Percentiles rank a stretch among this genome's conserved stretches.
These are phyloP conservation scores for Hericium alpestre DNA, from an alignment of 768 basidiomycete species.

Conservation along the genomic window DNA sequence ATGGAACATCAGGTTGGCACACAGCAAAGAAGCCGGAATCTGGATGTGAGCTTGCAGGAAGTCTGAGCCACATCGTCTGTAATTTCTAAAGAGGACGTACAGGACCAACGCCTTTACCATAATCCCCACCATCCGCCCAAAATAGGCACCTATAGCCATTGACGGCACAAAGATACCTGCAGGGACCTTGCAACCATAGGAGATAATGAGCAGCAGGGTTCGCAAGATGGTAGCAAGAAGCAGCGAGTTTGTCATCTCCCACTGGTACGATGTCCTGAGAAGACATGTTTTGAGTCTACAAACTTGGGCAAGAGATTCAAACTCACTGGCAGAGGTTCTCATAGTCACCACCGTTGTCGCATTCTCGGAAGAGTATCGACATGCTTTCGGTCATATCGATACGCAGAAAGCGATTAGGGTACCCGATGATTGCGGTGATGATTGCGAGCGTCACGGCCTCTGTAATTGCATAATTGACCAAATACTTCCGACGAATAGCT, in stretches of 20 bases:
- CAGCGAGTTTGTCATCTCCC: constrained; percentile 90
- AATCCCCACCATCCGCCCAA: constrained; percentile 95
- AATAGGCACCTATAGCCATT: constrained; percentile 96
- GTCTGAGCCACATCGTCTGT: neutral
- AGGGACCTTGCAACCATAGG: constrained; percentile 94
- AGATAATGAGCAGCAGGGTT: constrained; percentile 75
- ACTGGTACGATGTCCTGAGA: constrained; percentile 74
- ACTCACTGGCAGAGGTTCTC: constrained; percentile 92
- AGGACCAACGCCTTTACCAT: constrained; percentile 86
- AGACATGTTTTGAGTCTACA: constrained; percentile 6
- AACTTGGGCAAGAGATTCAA: neutral
- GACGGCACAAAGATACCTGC: constrained; percentile 98
- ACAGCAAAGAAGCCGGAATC: constrained; percentile 80
- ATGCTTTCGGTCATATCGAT: constrained; percentile 98
- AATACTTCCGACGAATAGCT: constrained; percentile 85
- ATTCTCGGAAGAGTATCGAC: constrained; percentile 90
- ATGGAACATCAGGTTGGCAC: constrained; percentile 86
- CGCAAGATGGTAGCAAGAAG: constrained; percentile 86
- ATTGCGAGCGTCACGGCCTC: constrained; percentile 85
- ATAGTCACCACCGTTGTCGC: constrained; percentile 86
- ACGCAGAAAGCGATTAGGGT: constrained; percentile 87
- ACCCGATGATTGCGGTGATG: constrained; percentile 85
- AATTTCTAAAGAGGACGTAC: constrained; percentile 29
- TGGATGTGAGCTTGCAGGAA: constrained; percentile 54
- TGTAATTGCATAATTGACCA: constrained; percentile 71